Evolutionary conservation across 2,329 filamentous ascomycete genomes (phyloP).

Genomic region (Calonectria pteridis): DNA sequence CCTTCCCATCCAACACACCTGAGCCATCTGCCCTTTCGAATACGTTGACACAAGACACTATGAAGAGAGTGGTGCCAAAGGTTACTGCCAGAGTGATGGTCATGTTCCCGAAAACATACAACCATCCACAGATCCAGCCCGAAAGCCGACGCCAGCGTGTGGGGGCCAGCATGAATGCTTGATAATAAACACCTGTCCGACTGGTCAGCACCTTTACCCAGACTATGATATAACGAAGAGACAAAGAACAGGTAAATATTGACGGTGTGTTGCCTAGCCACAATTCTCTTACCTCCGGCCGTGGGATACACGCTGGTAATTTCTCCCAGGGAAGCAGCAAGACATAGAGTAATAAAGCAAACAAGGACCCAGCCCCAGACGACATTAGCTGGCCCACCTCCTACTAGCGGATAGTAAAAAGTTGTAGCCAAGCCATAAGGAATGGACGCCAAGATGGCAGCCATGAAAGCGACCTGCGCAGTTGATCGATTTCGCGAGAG

Average conservation of each 20-base stretch:
- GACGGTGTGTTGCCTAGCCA: neutral
- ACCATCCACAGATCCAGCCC: slow-evolving; percentile 81
- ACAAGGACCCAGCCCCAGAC: slow-evolving; percentile 3
- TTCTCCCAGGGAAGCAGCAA: slow-evolving; percentile 6
- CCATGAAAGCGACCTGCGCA: slow-evolving; percentile 3
- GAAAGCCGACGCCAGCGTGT: slow-evolving; percentile 70
- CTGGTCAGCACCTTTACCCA: neutral
- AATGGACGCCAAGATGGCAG: slow-evolving; percentile 5
- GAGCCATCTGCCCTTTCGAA: slow-evolving; percentile 60
- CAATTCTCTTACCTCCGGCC: slow-evolving; percentile 7
- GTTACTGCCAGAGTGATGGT: slow-evolving; percentile 86
- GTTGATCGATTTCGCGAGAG: slow-evolving; percentile 11
- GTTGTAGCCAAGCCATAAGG: slow-evolving; percentile 8
- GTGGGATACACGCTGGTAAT: slow-evolving; percentile 11
- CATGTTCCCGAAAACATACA: slow-evolving; percentile 83
- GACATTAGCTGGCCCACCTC: slow-evolving; percentile 10
- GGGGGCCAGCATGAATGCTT: slow-evolving; percentile 80
- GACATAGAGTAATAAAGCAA: neutral
- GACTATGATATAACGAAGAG: neutral
- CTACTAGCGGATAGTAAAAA: neutral
- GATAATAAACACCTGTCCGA: slow-evolving; percentile 66
- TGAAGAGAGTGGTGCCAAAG: slow-evolving; percentile 79
- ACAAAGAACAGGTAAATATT: neutral
- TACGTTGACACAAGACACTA: slow-evolving; percentile 67
- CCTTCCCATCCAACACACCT: slow-evolving; percentile 59